Evolutionary conservation across 164 flowering plant genomes (phyloP).

Genomic region (Amborella trichopoda): DNA sequence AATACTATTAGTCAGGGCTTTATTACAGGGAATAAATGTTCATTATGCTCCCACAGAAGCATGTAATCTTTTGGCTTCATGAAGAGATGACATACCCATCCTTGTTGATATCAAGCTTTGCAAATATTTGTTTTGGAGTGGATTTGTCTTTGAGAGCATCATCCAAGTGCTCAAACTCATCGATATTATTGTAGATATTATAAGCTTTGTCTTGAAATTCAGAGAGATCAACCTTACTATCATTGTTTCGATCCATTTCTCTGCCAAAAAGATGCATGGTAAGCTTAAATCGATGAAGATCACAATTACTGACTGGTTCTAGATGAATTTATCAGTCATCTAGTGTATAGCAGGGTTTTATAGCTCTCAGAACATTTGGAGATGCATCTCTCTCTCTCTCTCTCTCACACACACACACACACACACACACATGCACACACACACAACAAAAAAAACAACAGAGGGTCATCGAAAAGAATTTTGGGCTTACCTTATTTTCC

Average conservation of each 20-base stretch:
- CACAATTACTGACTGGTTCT: too few relatives aligned
- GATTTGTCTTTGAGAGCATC: slow-evolving; percentile 12
- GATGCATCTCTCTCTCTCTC: too few relatives aligned
- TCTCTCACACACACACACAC: too few relatives aligned
- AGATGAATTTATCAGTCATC: too few relatives aligned
- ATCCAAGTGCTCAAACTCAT: slow-evolving; percentile 22
- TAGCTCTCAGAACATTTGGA: too few relatives aligned
- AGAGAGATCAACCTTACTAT: slow-evolving; percentile 31
- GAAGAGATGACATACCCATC: slow-evolving; percentile 35
- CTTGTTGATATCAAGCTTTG: slow-evolving; percentile 34
- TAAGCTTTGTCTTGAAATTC: slow-evolving; percentile 36
- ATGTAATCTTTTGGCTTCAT: too few relatives aligned
- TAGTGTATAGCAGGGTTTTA: too few relatives aligned
- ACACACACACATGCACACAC: too few relatives aligned
- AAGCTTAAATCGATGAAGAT: too few relatives aligned
- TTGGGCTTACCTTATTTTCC: slow-evolving; percentile 29
- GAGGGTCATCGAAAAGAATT: not conserved
- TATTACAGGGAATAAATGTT: too few relatives aligned
- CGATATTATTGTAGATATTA: slow-evolving; percentile 21
- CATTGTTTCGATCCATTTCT: slow-evolving; percentile 34
- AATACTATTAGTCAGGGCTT: not conserved
- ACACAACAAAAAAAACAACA: not conserved
- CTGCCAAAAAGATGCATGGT: too few relatives aligned
- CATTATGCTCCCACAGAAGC: too few relatives aligned
- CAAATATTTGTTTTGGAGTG: slow-evolving; percentile 24